Conservation (phyloP, 1,284 basidiomycete genomes). For the Somion occarium region DNA sequence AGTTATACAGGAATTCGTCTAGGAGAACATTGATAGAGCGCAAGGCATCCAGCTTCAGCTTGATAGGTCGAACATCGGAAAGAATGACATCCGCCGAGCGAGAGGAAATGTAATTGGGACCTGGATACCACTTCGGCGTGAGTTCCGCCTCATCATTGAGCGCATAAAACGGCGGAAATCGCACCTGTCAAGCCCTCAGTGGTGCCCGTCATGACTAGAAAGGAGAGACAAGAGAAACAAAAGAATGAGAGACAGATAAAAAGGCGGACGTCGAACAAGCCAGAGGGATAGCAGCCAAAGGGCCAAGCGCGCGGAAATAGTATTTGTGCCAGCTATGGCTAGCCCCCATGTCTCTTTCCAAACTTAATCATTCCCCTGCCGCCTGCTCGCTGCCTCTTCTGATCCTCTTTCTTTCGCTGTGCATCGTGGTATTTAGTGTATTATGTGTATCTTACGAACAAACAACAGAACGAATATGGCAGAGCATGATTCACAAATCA, state of each 20-base stretch:
- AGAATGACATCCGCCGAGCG: constrained; percentile 85
- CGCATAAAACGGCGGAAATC: not conserved
- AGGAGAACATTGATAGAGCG: constrained; percentile 78
- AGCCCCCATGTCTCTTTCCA: not conserved
- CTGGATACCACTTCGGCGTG: constrained; percentile 23
- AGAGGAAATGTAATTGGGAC: constrained; percentile 71
- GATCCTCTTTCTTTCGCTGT: not conserved
- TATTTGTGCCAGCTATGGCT: not conserved
- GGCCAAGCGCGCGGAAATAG: not conserved
- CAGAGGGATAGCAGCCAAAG: not conserved
- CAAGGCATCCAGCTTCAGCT: constrained; percentile 71
- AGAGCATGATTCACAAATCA: not conserved
- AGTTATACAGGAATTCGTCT: constrained; percentile 80
- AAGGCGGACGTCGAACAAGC: not conserved
- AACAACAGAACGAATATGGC: not conserved
- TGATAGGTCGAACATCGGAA: constrained; percentile 86
- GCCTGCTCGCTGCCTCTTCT: not conserved
- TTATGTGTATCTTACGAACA: not conserved
- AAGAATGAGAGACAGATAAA: not conserved
- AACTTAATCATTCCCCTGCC: constrained; percentile 8
- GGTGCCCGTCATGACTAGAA: constrained; percentile 1
- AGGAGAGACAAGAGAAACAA: not conserved
- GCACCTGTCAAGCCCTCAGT: constrained; percentile 3
- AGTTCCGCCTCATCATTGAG: not conserved
- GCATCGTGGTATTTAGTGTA: not conserved